phyloP scores from a whole-genome alignment of 2,329 filamentous ascomycete species.

The Aspergillaceae sp. region DNA sequence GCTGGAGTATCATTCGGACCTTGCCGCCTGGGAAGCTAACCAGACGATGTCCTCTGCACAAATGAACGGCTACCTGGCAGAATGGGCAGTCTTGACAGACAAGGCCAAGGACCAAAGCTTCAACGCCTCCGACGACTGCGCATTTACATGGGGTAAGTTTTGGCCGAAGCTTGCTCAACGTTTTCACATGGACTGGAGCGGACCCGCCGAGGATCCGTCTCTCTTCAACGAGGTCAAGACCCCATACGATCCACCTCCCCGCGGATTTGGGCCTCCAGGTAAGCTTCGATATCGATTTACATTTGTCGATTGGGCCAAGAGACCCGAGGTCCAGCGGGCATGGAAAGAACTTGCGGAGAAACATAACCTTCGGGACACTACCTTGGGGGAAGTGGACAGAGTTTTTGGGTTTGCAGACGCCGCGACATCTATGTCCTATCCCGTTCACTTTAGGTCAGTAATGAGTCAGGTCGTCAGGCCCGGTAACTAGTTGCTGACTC shows the following conservation, averaged over 20 bases:
- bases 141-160: conserved; percentile 41
- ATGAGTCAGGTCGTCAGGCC: neutral
- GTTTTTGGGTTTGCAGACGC: conserved; percentile 43
- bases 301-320: conserved; percentile 40
- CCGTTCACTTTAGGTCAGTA: conserved; percentile 23
- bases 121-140: conserved; percentile 40
- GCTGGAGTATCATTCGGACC: conserved; percentile 39
- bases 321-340: conserved; percentile 35
- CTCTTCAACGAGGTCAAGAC: conserved; percentile 14
- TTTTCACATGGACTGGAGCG: conserved; percentile 34
- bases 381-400: conserved; percentile 37
- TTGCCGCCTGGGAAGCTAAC: conserved; percentile 37
- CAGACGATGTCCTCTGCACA: conserved; percentile 37
- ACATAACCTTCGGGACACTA: conserved; percentile 33
- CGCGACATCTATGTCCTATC: conserved; percentile 23
- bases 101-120: conserved; percentile 40
- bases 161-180: conserved; percentile 41
- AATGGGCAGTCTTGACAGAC: conserved; percentile 42
- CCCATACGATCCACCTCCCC: conserved; percentile 16
- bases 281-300: conserved; percentile 34
- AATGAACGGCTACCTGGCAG: conserved; percentile 43
- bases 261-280: conserved; percentile 38
- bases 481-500: too few species aligned
- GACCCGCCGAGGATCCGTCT: conserved; percentile 17
- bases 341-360: conserved; percentile 40